phyloP scores from a whole-genome alignment of 2,329 filamentous ascomycete genomes.

The Cytospora piceicola region DNA sequence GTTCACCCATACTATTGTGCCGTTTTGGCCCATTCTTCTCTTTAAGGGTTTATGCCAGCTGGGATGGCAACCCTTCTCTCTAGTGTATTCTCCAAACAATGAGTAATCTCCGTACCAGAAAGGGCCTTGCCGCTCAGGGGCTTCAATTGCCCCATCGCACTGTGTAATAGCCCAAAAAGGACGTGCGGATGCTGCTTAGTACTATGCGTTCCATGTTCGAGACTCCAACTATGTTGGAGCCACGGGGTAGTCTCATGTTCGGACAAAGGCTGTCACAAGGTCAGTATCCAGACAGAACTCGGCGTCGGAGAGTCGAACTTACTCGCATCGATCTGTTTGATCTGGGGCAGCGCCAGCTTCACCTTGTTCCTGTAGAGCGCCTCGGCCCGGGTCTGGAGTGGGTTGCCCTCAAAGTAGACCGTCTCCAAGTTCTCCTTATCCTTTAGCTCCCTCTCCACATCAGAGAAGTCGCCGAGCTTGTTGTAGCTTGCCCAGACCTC shows the following conservation, averaged over 20 bases:
- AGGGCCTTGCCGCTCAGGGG: not conserved
- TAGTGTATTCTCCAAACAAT: conserved; percentile 17
- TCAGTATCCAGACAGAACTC: conserved; percentile 14
- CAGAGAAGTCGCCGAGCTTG: conserved; percentile 74
- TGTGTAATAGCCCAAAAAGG: not conserved
- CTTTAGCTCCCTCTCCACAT: conserved; percentile 75
- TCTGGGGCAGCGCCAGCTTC: conserved; percentile 79
- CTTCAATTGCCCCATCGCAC: conserved; percentile 7
- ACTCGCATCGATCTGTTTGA: conserved; percentile 97
- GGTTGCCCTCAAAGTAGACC: conserved; percentile 96
- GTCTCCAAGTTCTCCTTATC: conserved; percentile 83
- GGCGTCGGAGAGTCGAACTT: conserved; percentile 50
- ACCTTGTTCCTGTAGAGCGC: conserved; percentile 95
- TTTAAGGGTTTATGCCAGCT: conserved; percentile 15
- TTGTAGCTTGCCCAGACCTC: conserved; percentile 97
- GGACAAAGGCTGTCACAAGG: conserved; percentile 40
- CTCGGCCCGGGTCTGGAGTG: conserved; percentile 77
- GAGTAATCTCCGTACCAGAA: not conserved
- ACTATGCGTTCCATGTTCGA: not conserved
- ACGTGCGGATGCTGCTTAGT: not conserved
- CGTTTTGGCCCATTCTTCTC: not conserved
- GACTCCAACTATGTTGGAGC: not conserved
- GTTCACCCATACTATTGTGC: conserved; percentile 16
- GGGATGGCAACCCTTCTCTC: conserved; percentile 18
- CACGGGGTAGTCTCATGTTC: conserved; percentile 2